Percentiles rank a stretch among this genome's conserved stretches.
phyloP scores from a whole-genome alignment of 2,329 filamentous ascomycete genomes.

The Curvularia lunata region DNA sequence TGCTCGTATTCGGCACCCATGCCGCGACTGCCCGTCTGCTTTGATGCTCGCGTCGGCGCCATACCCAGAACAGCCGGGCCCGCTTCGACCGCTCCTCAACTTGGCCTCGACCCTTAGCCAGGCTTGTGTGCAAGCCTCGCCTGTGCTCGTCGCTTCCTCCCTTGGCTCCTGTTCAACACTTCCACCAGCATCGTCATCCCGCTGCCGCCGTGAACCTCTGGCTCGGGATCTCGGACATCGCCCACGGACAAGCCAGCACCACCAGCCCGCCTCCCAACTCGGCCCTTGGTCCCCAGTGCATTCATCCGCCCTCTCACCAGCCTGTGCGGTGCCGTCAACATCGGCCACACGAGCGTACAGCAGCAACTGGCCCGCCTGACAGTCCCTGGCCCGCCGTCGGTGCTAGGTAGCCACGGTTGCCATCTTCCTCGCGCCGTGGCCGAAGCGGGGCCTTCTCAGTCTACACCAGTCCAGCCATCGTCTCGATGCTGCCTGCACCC shows the following conservation, averaged over 20 bases:
- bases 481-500: constrained; percentile 5
- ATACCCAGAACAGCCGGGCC: constrained; percentile 12
- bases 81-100: constrained; percentile 9
- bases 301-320: constrained; percentile 25
- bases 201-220: constrained; percentile 33
- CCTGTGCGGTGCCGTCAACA: constrained; percentile 29
- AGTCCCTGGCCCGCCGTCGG: constrained; percentile 32
- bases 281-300: constrained; percentile 18
- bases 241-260: constrained; percentile 5
- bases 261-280: constrained; percentile 15
- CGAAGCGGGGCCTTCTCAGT: constrained; percentile 39
- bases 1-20: constrained; percentile 26
- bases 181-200: constrained; percentile 15
- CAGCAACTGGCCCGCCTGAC: constrained; percentile 42
- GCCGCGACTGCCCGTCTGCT: constrained; percentile 2
- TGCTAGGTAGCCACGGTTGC: constrained; percentile 27
- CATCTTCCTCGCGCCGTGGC: constrained; percentile 28
- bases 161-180: constrained; percentile 28
- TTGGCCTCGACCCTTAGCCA: constrained; percentile 23
- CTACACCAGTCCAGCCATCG: constrained; percentile 37
- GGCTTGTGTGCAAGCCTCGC: constrained; percentile 20
- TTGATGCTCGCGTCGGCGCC: background rate
- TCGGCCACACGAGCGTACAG: constrained; percentile 30
- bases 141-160: constrained; percentile 18
- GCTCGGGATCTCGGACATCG: constrained; percentile 27